phyloP scores from a whole-genome alignment of 176 grass and related monocot genomes.

The Cymbopogon citratus region DNA sequence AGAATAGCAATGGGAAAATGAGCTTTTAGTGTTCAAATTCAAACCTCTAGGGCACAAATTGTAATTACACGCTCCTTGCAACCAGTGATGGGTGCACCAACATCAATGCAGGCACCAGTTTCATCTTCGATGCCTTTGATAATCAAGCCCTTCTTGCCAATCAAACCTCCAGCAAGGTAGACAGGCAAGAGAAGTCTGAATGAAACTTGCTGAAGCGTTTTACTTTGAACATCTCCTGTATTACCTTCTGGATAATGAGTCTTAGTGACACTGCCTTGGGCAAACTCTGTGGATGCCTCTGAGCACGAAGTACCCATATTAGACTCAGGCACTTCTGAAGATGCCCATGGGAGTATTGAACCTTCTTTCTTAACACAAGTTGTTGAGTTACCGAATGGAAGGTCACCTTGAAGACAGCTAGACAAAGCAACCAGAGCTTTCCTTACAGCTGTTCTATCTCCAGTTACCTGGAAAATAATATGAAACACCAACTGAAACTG shows the following conservation, averaged over 20 bases:
- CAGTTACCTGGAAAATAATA: constrained; percentile 33
- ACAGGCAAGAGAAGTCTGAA: constrained; percentile 36
- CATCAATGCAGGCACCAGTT: constrained; percentile 32
- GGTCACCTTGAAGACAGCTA: constrained; percentile 39
- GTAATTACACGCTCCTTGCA: constrained; percentile 41
- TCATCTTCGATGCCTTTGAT: constrained; percentile 37
- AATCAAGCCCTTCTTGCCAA: constrained; percentile 30
- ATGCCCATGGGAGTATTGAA: not conserved
- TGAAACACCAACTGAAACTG: not conserved
- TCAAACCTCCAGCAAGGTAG: constrained; percentile 38
- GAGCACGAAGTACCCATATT: constrained; percentile 9
- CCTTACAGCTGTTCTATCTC: constrained; percentile 25
- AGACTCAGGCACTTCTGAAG: constrained; percentile 19
- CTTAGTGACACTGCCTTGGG: constrained; percentile 1
- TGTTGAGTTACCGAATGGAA: not conserved
- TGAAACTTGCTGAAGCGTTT: constrained; percentile 29
- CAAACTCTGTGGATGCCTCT: constrained; percentile 26
- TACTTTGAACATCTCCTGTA: constrained; percentile 18
- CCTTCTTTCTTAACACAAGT: constrained; percentile 2
- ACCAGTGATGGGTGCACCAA: not conserved
- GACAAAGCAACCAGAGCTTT: constrained; percentile 40
- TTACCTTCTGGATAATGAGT: constrained; percentile 1
- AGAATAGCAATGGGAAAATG: not conserved
- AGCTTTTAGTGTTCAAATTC: constrained; percentile 20
- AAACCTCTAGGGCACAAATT: constrained; percentile 42